phyloP scores from a whole-genome alignment of 1,139 yeast species.

The Scheffersomyces parashehatae region DNA sequence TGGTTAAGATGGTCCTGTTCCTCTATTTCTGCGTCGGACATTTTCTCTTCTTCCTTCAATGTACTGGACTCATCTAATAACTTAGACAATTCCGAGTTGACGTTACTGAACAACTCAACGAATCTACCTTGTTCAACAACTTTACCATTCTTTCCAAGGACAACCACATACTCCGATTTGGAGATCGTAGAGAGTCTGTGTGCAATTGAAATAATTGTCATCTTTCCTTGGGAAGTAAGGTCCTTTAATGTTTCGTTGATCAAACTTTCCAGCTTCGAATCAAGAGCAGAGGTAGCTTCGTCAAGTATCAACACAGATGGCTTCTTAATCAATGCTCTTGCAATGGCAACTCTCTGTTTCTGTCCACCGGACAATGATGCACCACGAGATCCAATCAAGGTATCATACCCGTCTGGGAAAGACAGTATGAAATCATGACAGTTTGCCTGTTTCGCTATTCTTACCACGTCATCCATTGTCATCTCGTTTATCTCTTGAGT shows the following conservation, averaged over 20 bases:
- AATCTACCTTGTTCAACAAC: slow-evolving; percentile 46
- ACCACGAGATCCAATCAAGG: slow-evolving; percentile 57
- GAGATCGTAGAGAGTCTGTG: slow-evolving; percentile 83
- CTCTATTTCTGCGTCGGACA: slow-evolving; percentile 22
- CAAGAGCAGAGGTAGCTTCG: slow-evolving; percentile 81
- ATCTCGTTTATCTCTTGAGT: slow-evolving; percentile 47
- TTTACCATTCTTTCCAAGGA: slow-evolving; percentile 47
- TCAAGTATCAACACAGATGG: slow-evolving; percentile 67
- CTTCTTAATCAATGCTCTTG: slow-evolving; percentile 70
- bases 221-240: slow-evolving; percentile 55
- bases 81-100: slow-evolving; percentile 45
- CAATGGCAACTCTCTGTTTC: slow-evolving; percentile 86
- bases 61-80: slow-evolving; percentile 41
- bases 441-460: slow-evolving; percentile 51
- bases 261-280: slow-evolving; percentile 68
- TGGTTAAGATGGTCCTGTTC: slow-evolving; percentile 25
- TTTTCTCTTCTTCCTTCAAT: slow-evolving; percentile 20
- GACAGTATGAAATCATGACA: slow-evolving; percentile 53
- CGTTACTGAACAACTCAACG: slow-evolving; percentile 43
- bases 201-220: slow-evolving; percentile 90
- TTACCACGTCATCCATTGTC: slow-evolving; percentile 42
- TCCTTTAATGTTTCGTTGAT: slow-evolving; percentile 62
- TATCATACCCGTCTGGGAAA: slow-evolving; percentile 56
- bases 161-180: slow-evolving; percentile 56
- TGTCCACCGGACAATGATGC: slow-evolving; percentile 80